These are phyloP conservation scores for Mortierella sp. DNA, from an alignment of 371 early-diverging fungal genomes.

Conservation along the genomic window DNA sequence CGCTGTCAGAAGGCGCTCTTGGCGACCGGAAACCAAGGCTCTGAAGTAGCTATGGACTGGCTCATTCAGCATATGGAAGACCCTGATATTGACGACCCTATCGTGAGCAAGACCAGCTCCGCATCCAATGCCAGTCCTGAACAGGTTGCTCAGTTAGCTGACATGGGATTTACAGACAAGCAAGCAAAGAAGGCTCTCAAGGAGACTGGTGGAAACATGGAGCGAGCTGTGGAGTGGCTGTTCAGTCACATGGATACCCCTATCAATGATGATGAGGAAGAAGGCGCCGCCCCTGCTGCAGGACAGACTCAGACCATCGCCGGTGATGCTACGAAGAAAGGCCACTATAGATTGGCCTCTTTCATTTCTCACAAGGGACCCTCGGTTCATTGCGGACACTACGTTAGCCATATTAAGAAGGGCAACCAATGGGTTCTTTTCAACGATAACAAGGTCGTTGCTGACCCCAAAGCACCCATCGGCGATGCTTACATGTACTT, in stretches of 20 bases:
- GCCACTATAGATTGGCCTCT: conserved; percentile 79
- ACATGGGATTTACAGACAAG: conserved; percentile 91
- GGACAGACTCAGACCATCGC: conserved; percentile 14
- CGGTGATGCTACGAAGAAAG: conserved; percentile 64
- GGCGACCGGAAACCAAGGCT: conserved; percentile 83
- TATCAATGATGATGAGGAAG: conserved; percentile 56
- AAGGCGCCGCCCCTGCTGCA: conserved; percentile 12
- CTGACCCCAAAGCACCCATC: conserved; percentile 71
- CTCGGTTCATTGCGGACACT: conserved; percentile 96
- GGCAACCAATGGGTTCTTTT: conserved; percentile 86
- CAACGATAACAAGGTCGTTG: conserved; percentile 96
- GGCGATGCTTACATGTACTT: conserved; percentile 82
- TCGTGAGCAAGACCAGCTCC: conserved; percentile 21
- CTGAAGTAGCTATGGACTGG: conserved; percentile 95
- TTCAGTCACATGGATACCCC: conserved; percentile 89
- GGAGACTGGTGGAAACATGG: conserved; percentile 86
- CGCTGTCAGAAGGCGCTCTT: conserved; percentile 86
- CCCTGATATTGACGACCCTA: conserved; percentile 68
- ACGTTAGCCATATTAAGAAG: conserved; percentile 89
- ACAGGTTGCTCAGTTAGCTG: conserved; percentile 74
- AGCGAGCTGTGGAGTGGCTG: conserved; percentile 96
- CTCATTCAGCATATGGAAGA: conserved; percentile 97
- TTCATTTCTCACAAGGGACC: conserved; percentile 98
- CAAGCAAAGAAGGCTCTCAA: conserved; percentile 88
- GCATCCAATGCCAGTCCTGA: conserved; percentile 60